phyloP scores from a whole-genome alignment of 176 grass and related monocot genomes.

The Bolboschoenus planiculmis region DNA sequence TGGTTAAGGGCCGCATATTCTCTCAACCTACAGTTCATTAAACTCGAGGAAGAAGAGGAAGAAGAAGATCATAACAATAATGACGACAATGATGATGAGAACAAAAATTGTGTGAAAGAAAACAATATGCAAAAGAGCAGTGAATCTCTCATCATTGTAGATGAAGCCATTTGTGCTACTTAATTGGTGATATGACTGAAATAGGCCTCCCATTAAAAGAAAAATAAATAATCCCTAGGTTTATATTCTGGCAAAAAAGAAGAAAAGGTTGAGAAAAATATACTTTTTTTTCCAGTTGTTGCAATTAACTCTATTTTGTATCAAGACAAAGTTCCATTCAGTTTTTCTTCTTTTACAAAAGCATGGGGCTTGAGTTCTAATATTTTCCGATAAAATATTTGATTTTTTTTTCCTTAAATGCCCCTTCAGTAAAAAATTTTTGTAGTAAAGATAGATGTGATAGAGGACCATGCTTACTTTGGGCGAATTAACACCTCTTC shows the following conservation, averaged over 20 bases:
- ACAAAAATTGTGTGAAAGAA: too few relatives aligned
- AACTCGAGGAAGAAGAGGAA: neutral
- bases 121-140: neutral
- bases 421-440: neutral
- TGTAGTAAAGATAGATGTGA: neutral
- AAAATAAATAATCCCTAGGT: neutral
- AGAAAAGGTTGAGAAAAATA: neutral
- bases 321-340: neutral
- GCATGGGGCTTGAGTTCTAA: neutral
- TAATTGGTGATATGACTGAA: neutral
- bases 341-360: neutral
- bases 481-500: neutral
- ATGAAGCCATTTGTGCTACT: neutral
- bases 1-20: slow-evolving; percentile 61
- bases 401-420: neutral
- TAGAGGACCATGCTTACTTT: neutral
- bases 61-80: neutral
- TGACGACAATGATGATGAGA: neutral
- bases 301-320: neutral
- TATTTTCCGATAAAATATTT: neutral
- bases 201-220: neutral
- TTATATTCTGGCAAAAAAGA: neutral
- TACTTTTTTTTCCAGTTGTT: neutral
- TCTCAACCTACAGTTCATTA: slow-evolving; percentile 62
- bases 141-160: neutral